A percentile compares a stretch with the other conserved stretches of the same genome.
Conservation (phyloP, 176 grass and related monocot species). For the Thalia dealbata region DNA sequence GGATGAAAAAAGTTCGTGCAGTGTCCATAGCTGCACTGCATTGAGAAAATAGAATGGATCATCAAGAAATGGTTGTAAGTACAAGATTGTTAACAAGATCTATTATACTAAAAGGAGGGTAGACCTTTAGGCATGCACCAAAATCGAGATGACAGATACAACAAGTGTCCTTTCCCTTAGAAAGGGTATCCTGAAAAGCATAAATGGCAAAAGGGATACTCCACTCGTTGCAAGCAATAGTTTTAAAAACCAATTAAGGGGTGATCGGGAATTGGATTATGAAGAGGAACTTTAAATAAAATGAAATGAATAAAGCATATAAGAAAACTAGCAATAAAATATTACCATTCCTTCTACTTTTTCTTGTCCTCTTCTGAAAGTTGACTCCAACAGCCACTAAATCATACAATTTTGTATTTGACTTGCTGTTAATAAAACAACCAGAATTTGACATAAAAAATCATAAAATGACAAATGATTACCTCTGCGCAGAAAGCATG, state of each 20-base stretch:
- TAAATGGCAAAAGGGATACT: background rate
- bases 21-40: constrained; percentile 74
- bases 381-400: constrained; percentile 81
- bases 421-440: constrained; percentile 2
- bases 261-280: background rate
- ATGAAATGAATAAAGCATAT: background rate
- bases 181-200: constrained; percentile 49
- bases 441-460: constrained; percentile 6
- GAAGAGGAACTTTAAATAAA: background rate
- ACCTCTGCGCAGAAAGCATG: constrained; percentile 99
- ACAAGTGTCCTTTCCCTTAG: constrained; percentile 63
- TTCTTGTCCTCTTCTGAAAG: constrained; percentile 68
- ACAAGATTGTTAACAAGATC: background rate
- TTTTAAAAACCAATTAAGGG: background rate
- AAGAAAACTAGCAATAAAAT: background rate
- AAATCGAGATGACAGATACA: constrained; percentile 52
- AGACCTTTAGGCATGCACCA: constrained; percentile 80
- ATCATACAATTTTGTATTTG: constrained; percentile 21
- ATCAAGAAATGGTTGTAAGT: background rate
- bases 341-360: constrained; percentile 82
- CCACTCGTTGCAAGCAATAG: background rate
- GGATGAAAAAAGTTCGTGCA: constrained; percentile 78
- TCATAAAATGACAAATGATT: constrained; percentile 21
- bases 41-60: constrained; percentile 27
- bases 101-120: background rate